These are phyloP conservation scores for Agaricus bisporus DNA, from an alignment of 768 basidiomycete genomes.

Conservation along the genomic window DNA sequence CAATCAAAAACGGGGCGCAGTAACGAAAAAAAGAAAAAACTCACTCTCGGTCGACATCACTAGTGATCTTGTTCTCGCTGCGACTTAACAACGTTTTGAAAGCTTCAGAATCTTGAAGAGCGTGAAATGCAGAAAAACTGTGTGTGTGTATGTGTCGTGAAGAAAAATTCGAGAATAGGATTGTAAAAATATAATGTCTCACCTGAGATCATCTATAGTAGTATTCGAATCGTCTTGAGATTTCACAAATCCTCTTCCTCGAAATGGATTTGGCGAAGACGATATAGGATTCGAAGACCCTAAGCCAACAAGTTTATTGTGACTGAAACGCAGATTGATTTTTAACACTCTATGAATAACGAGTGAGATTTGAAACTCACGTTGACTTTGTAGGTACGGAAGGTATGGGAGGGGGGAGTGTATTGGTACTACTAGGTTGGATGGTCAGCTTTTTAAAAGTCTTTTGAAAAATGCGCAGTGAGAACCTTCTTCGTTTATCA, in stretches of 20 bases:
- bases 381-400: too few species aligned
- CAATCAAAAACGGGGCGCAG: neutral
- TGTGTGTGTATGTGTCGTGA: neutral
- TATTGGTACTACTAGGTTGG: too few species aligned
- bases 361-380: too few species aligned
- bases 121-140: neutral
- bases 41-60: neutral
- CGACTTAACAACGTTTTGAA: neutral
- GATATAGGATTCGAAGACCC: too few species aligned
- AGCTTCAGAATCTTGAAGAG: neutral
- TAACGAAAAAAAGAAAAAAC: neutral
- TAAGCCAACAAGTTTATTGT: too few species aligned
- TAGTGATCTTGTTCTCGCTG: neutral
- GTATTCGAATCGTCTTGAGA: neutral
- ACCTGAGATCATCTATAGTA: neutral
- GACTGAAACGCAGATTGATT: too few species aligned
- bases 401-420: too few species aligned
- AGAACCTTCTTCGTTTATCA: too few species aligned
- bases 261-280: neutral
- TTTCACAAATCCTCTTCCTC: neutral
- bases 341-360: too few species aligned
- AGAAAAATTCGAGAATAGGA: neutral
- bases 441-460: too few species aligned
- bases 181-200: neutral
- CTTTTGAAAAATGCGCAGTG: too few species aligned